Base-by-base conservation (phyloP, 179 eudicot species). In the Gypsophila paniculata region DNA sequence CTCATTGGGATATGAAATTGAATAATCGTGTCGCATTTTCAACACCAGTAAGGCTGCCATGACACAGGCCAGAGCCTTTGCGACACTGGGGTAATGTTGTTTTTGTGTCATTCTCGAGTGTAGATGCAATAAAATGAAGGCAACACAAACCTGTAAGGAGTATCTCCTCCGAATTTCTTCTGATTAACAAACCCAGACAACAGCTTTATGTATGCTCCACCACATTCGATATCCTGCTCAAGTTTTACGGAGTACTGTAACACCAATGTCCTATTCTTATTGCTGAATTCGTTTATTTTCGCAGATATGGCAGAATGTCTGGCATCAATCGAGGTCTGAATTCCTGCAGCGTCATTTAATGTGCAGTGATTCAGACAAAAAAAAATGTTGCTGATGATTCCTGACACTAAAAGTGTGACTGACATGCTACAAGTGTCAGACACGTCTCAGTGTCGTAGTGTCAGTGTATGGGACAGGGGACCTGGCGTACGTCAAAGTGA, bases 161-260 rank as follows among this genome's bases (percentile, higher is more conserved):
- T 90, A 72, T 90, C 96, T 39, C 93, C 96, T 0, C 96, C 96
- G 76, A 87, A 90, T 74, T 90, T 90, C 84, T 90, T 90, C 75
- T 90, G 96, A 74, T 90, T 89, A 25, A 90, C 96, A 78, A 81
- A 89, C 36, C 94, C 94, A 68, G 91, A 89, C 32, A 84, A 84
- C 73, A 89, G 90, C 80, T 90, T 90, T 22, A 90, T 82, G 75
- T 90, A 90, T 60, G 89, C 96, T 36, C 96, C 96, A 13, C 96
- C 96, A 79, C 96, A 90, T 79, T 90, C 96, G 32, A 90, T 89
- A 72, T 89, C 94, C 73, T 90, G 96, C 76, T 90, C 96, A 23
- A 87, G 69, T 77, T 82, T 90, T 52, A 90, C 74, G 0, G 96
- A 90, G 72, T 89, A 90, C 59, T 90, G 96, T 52, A 90, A 65